Base-by-base conservation (phyloP, 2,329 filamentous ascomycete species). In the Exophiala bonariae region DNA sequence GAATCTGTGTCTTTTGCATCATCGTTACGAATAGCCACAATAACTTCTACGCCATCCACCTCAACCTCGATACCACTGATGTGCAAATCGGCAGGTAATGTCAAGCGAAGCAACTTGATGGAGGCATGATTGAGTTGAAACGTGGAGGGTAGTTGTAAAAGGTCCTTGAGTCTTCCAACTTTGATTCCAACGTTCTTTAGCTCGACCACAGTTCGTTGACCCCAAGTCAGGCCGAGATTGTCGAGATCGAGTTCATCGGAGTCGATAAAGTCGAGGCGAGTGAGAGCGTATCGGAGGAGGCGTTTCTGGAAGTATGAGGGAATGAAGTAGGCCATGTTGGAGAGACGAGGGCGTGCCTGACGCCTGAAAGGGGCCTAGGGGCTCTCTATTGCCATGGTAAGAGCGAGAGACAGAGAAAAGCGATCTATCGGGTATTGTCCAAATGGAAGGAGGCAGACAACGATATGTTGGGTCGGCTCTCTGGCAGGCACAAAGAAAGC, bases 21-120 rank as follows among this genome's bases (percentile, higher is more conserved):
- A 17, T 54, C 50, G 40, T 42, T 20, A 31, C 50, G 40, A 20
- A 57, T 30, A n/a, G 41, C 47, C 20, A 56, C 50, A 14, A 52
- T 43, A 17, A 95, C 78, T 56, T 91, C 81, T 51, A 96, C 81
- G 16, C 89, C 90, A 58, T 92, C 83, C 17, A 92, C 78, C 62
- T 96, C 87, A 59, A 92, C 81, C 22, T 80, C 75, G 63, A 97
- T 95, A 20, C 89, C 85, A 58, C 86, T 91, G 43, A 83, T 86
- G 66, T 91, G 90, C 56, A 96, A 85, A 66, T 96, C 89, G 64
- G 93, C 85, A 10, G 92, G 89, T 41, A 97, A 79, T 6, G 86
- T 95, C 44, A 96, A 74, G 60, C 87, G 86, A 18, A 97, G 79
- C 5, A 86, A 75, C 2, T 86, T 72, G 42, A 96, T 82, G 55